Conservation (phyloP, 441 rosid species). For the Gossypium trilobum region DNA sequence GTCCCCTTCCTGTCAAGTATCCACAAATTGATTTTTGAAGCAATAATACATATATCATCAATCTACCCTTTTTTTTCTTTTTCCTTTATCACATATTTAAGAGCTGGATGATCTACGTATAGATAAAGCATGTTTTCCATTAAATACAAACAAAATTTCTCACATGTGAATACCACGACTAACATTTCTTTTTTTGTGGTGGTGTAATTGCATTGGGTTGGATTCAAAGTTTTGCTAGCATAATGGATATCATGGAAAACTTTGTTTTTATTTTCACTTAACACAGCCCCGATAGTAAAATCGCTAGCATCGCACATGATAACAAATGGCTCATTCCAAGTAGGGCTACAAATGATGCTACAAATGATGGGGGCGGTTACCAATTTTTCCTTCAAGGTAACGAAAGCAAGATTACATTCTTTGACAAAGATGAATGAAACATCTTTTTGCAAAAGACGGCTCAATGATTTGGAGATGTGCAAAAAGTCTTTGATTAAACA, state of each 20-base stretch:
- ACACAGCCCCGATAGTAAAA: neutral
- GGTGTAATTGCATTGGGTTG: neutral
- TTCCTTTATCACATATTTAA: neutral
- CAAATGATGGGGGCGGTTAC: neutral
- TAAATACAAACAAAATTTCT: too few relatives aligned
- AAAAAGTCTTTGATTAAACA: too few relatives aligned
- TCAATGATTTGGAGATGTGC: neutral
- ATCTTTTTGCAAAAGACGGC: neutral
- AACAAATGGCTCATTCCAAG: neutral
- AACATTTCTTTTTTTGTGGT: neutral
- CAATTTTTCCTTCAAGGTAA: neutral
- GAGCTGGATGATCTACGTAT: neutral
- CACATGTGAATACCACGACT: neutral
- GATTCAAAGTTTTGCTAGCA: neutral
- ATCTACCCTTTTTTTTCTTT: neutral
- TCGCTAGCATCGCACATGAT: too few relatives aligned
- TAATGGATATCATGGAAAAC: neutral
- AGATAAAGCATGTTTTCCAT: neutral
- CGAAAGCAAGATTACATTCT: too few relatives aligned
- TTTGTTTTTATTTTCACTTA: neutral
- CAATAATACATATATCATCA: neutral
- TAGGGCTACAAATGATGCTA: neutral
- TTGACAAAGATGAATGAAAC: neutral
- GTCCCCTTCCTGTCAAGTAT: neutral
- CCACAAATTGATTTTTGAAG: neutral